Base-by-base conservation (phyloP, 176 grass and related monocot species). In the Hordeum marinum region DNA sequence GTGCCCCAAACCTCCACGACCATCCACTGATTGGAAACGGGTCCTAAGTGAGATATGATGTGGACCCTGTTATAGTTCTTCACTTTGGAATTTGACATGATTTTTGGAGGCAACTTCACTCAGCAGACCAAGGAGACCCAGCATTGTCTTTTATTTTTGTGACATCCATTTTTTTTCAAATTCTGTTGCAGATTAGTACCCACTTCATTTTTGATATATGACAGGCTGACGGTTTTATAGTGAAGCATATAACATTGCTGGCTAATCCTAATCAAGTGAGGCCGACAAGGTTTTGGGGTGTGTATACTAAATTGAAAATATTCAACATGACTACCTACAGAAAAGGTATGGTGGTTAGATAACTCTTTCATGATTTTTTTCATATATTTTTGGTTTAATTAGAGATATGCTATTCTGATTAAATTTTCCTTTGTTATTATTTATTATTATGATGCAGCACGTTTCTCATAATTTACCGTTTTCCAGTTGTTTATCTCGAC, bases 231-330 rank as follows among this genome's bases (percentile, higher is more conserved):
- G 88, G 90, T 21, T 95, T 88, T 88, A 90, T 84, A 68, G 83
- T 95, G 58, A 81, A 92, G 79, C 82, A 81, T 78, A 95, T 95
- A 86, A 80, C 72, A 59, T 80, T 95, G 57, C 63, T 95, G 68
- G 81, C 90, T 54, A 95, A 92, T 88, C 88, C 93, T 75, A 95
- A 95, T 90, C 78, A 78, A 80, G 87, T 86, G 68, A 89, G 93
- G 64, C 93, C 93, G 48, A 90, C 90, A 57, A 90, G 93, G 57
- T 95, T 95, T 69, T 95, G 93, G 90, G 93, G 90, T 46, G 93
- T 95, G 43, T 95, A 95, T 82, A 95, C 93, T 5, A 95, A 95
- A 83, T 80, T 92, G 63, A 92, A 95, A 80, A 95, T 90, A 80
- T 92, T 95, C 78, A 92, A 87, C 65, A 80, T 95, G 88, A 95